phyloP scores from a whole-genome alignment of 441 rosid species.

The Flueggea neowawraea region DNA sequence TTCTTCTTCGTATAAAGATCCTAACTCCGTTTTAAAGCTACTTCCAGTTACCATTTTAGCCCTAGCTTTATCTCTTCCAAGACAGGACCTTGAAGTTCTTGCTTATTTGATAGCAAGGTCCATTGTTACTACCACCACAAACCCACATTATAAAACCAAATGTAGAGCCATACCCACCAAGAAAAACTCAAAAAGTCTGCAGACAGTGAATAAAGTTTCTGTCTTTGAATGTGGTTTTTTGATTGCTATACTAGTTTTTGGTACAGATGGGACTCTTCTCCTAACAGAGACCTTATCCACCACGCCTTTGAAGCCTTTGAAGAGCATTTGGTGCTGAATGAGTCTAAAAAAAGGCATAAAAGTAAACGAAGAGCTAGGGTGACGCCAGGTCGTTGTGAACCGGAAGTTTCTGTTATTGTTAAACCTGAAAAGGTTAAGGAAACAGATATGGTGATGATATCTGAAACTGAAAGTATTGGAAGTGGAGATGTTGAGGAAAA shows the following conservation, averaged over 20 bases:
- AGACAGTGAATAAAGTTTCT: conserved; percentile 31
- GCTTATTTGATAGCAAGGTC: conserved; percentile 55
- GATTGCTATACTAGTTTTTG: conserved; percentile 83
- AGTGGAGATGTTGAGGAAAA: not conserved
- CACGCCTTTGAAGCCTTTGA: conserved; percentile 82
- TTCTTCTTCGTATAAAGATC: too few species aligned
- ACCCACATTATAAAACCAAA: not conserved
- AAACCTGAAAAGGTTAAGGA: too few species aligned
- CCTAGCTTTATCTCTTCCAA: conserved; percentile 55
- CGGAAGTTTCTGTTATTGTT: too few species aligned
- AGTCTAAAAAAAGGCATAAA: conserved; percentile 18
- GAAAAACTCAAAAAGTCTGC: not conserved
- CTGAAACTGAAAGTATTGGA: too few species aligned
- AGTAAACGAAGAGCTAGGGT: conserved; percentile 30
- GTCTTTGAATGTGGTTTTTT: conserved; percentile 65
- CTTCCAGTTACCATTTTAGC: conserved; percentile 69
- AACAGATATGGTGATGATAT: too few species aligned
- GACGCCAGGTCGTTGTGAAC: not conserved
- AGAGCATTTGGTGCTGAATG: conserved; percentile 46
- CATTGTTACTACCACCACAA: conserved; percentile 36
- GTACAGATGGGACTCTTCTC: conserved; percentile 82
- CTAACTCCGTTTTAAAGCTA: too few species aligned
- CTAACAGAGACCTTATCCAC: conserved; percentile 70
- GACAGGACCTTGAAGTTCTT: conserved; percentile 70
- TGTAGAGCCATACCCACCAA: not conserved